phyloP scores from a whole-genome alignment of 1,284 basidiomycete genomes.

The Phellopilus nigrolimitatus region DNA sequence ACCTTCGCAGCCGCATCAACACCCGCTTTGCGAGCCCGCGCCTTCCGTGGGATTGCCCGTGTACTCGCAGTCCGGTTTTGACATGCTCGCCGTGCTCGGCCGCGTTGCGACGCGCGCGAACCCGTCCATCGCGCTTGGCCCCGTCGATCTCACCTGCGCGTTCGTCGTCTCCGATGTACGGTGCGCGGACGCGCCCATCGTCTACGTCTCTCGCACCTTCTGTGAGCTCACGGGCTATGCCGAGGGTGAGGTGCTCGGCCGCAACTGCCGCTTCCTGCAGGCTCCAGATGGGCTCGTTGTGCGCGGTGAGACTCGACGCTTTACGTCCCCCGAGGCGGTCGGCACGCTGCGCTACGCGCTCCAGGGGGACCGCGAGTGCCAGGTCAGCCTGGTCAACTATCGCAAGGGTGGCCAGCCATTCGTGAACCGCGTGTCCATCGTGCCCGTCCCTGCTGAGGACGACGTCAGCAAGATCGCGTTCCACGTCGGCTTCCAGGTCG shows the following conservation, averaged over 20 bases:
- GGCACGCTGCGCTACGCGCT: conserved; percentile 63
- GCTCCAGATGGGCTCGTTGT: conserved; percentile 63
- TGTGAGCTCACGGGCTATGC: conserved; percentile 79
- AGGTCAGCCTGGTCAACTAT: conserved; percentile 86
- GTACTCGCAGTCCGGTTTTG: conserved; percentile 89
- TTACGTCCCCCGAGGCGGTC: conserved; percentile 69
- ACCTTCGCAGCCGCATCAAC: neutral
- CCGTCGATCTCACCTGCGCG: conserved; percentile 87
- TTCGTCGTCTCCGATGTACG: conserved; percentile 87
- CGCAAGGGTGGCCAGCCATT: conserved; percentile 83
- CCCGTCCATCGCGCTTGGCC: conserved; percentile 78
- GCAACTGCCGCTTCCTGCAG: conserved; percentile 87
- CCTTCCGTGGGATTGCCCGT: conserved; percentile 37
- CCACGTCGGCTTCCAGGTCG: conserved; percentile 91
- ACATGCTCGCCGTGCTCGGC: conserved; percentile 78
- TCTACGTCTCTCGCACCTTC: conserved; percentile 84
- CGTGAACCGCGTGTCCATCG: conserved; percentile 81
- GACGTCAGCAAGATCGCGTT: conserved; percentile 63
- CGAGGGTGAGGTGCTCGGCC: conserved; percentile 76
- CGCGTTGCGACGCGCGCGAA: conserved; percentile 72
- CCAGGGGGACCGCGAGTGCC: conserved; percentile 77
- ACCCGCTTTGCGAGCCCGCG: neutral
- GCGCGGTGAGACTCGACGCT: conserved; percentile 61
- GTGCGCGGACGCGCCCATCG: conserved; percentile 77
- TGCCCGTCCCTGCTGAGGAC: conserved; percentile 72